Conservation (phyloP, 257 asterid species). For the Asclepias syriaca region DNA sequence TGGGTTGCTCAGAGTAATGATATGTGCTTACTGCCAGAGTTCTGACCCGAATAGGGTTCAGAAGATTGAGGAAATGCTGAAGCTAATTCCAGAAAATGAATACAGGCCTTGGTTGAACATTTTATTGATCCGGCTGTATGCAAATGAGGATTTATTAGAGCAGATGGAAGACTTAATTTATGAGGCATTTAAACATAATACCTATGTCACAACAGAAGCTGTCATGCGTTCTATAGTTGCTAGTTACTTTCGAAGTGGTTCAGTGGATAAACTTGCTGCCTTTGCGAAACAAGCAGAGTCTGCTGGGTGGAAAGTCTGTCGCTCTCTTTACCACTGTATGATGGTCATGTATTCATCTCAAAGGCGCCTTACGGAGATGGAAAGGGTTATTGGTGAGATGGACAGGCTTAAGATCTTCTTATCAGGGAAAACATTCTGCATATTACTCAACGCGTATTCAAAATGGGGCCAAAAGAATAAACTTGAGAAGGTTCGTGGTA, state of each 20-base stretch:
- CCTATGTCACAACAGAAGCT: slow-evolving; percentile 30
- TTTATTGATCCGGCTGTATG: slow-evolving; percentile 59
- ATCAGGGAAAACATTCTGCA: slow-evolving; percentile 59
- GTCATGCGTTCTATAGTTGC: slow-evolving; percentile 56
- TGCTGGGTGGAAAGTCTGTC: slow-evolving; percentile 72
- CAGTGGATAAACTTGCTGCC: slow-evolving; percentile 65
- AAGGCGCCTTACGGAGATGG: slow-evolving; percentile 80
- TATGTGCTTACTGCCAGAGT: slow-evolving; percentile 65
- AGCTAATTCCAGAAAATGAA: slow-evolving; percentile 47
- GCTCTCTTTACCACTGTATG: slow-evolving; percentile 77
- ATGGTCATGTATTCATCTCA: slow-evolving; percentile 73
- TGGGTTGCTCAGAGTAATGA: slow-evolving; percentile 55
- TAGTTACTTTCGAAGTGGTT: slow-evolving; percentile 63
- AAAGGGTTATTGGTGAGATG: slow-evolving; percentile 73
- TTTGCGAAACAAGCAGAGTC: slow-evolving; percentile 55
- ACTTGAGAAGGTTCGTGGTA: slow-evolving; percentile 56
- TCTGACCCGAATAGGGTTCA: slow-evolving; percentile 44
- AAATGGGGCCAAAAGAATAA: slow-evolving; percentile 45
- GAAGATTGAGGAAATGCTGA: slow-evolving; percentile 54
- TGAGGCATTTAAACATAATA: slow-evolving; percentile 54
- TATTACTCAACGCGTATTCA: slow-evolving; percentile 47
- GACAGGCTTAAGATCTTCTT: slow-evolving; percentile 38
- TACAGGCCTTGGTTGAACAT: slow-evolving; percentile 72
- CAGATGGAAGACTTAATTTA: slow-evolving; percentile 58
- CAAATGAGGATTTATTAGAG: slow-evolving; percentile 60